Conservation (phyloP, 2,329 filamentous ascomycete genomes). For the Ceratocystiopsis sp. region DNA sequence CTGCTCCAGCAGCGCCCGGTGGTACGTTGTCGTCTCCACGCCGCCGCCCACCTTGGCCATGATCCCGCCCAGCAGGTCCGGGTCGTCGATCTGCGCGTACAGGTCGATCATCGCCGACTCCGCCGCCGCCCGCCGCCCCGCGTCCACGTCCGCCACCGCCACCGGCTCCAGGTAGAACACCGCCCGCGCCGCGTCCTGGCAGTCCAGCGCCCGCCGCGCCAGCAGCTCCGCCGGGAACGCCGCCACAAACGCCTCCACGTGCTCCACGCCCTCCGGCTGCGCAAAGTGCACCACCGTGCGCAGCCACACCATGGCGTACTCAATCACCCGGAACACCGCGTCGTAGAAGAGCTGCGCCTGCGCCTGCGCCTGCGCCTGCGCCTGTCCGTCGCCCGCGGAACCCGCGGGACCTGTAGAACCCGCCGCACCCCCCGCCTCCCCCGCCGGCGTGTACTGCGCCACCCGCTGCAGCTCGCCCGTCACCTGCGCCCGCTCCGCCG, state of each 20-base stretch:
- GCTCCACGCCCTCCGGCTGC: slow-evolving; percentile 29
- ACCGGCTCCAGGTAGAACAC: slow-evolving; percentile 92
- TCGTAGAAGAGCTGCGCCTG: slow-evolving; percentile 76
- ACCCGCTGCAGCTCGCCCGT: slow-evolving; percentile 59
- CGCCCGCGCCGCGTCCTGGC: slow-evolving; percentile 79
- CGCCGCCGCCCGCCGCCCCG: slow-evolving; percentile 28
- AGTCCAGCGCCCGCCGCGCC: slow-evolving; percentile 76
- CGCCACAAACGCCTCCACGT: slow-evolving; percentile 33
- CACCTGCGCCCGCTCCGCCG: slow-evolving; percentile 46
- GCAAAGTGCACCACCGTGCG: slow-evolving; percentile 68
- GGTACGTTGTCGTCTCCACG: slow-evolving; percentile 57
- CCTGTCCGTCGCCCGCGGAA: too few species aligned
- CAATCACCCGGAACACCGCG: slow-evolving; percentile 75
- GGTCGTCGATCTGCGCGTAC: slow-evolving; percentile 94
- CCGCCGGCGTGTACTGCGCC: slow-evolving; percentile 41
- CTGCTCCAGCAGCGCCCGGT: slow-evolving; percentile 81
- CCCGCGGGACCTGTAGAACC: too few species aligned
- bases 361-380: too few species aligned
- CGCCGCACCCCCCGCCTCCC: slow-evolving; percentile 38
- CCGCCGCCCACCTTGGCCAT: slow-evolving; percentile 64
- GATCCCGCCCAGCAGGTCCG: slow-evolving; percentile 88
- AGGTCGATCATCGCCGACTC: slow-evolving; percentile 76
- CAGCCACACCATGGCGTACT: slow-evolving; percentile 76
- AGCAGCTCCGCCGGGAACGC: slow-evolving; percentile 58
- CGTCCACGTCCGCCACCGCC: slow-evolving; percentile 16